phyloP scores from a whole-genome alignment of 2,329 filamentous ascomycete genomes.

The Botryotinia globosa region DNA sequence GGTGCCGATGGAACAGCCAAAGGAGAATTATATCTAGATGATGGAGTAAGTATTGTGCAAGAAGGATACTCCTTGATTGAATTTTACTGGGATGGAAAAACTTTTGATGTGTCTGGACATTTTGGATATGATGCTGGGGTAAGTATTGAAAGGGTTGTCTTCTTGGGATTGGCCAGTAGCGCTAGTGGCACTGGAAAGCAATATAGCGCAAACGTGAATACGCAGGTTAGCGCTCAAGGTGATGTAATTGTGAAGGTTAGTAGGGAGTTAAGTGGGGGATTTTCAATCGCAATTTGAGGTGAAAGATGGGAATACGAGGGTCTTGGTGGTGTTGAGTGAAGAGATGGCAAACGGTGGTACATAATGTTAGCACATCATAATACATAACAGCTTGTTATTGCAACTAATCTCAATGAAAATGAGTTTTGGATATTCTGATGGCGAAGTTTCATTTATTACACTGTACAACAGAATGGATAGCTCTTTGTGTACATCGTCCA shows the following conservation, averaged over 20 bases:
- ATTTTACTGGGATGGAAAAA: constrained; percentile 56
- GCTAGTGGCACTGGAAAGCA: not conserved
- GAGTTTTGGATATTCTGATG: not conserved
- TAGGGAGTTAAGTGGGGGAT: not conserved
- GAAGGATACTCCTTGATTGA: constrained; percentile 49
- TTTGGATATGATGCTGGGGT: constrained; percentile 52
- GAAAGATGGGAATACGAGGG: not conserved
- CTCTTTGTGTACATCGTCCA: not conserved
- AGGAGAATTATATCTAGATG: constrained; percentile 73
- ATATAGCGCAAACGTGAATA: not conserved
- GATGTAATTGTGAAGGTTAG: not conserved
- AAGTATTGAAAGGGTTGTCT: constrained; percentile 48
- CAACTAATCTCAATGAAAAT: not conserved
- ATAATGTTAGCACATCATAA: not conserved
- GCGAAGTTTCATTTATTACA: not conserved
- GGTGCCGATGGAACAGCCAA: constrained; percentile 58
- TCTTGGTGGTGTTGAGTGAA: not conserved
- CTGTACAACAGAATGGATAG: not conserved
- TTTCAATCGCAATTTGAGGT: not conserved
- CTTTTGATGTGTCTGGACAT: constrained; percentile 42
- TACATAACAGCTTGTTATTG: not conserved
- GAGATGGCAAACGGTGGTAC: not conserved
- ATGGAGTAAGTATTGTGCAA: constrained; percentile 67
- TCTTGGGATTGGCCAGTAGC: constrained; percentile 43
- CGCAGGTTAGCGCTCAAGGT: not conserved